Evolutionary conservation across 352 stramenopile species (phyloP).

Genomic region (Halophytophthora polymorphica): DNA sequence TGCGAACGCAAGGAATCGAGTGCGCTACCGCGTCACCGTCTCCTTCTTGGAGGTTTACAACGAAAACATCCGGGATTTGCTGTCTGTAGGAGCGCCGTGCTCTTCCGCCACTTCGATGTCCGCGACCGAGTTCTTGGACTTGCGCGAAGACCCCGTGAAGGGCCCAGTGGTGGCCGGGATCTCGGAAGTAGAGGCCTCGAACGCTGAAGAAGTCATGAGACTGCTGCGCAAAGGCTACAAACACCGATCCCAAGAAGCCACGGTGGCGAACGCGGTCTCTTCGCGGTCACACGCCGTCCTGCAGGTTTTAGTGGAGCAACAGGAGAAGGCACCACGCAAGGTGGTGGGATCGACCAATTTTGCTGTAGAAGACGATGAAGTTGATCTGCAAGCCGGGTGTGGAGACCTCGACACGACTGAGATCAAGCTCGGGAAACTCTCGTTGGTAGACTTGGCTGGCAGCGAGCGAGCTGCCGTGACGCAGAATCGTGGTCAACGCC

Average conservation of each 20-base stretch:
- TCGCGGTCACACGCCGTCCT: constrained; percentile 89
- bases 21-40: constrained; percentile 57
- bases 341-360: constrained; percentile 11
- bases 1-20: constrained; percentile 9
- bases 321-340: constrained; percentile 28
- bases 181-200: constrained; percentile 79
- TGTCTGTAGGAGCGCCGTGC: constrained; percentile 31
- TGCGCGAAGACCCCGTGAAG: constrained; percentile 85
- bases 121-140: constrained; percentile 52
- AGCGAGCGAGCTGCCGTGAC: constrained; percentile 89
- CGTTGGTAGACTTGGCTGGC: constrained; percentile 88
- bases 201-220: constrained; percentile 83
- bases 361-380: constrained; percentile 5
- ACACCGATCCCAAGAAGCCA: constrained; percentile 86
- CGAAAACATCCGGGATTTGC: constrained; percentile 91
- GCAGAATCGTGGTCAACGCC: constrained; percentile 80
- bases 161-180: constrained; percentile 84
- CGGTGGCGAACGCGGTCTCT: constrained; percentile 84
- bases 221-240: constrained; percentile 84
- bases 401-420: constrained; percentile 20
- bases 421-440: constrained; percentile 87
- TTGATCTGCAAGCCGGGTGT: neutral
- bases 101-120: constrained; percentile 17
- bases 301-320: constrained; percentile 80
- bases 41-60: constrained; percentile 93